Evolutionary conservation across 2,329 filamentous ascomycete genomes (phyloP), one percentile per base, ranked within the genome.

Genomic region (Coleophoma crateriformis): DNA sequence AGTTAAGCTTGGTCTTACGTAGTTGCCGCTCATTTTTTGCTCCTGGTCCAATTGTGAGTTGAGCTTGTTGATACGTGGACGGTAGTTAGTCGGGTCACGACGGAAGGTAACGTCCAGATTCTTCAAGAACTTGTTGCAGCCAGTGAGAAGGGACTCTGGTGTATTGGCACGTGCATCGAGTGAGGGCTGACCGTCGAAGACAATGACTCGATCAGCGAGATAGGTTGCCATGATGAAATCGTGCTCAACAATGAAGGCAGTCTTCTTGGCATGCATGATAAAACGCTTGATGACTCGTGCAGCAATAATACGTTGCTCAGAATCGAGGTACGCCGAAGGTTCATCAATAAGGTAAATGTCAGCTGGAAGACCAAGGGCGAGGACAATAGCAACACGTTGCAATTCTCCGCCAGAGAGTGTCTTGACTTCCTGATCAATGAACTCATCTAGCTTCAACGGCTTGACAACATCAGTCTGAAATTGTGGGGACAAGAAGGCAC

Each of bases 191-290:
- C 95, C 94, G 66, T 97, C 94, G 65, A 99, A 99, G 65, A 99
- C 94, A 65, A 99, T 99, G 69, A 99, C 94, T 59, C 94, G 88
- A 66, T 99, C 95, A 42, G 94, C 81, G 47, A 83, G 75, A 59
- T 82, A 82, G 15, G 79, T 84, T 42, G 80, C 81, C 91, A 97
- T 96, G 76, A 97, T 96, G 77, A 99, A 97, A 80, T 99, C 94
- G 87, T 99, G 94, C 84, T 99, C 94, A 68, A 99, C 92, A 60
- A 99, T 84, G 70, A 99, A 99, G 46, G 94, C 94, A 0, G 94
- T 99, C 83, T 97, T 97, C 84, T 97, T 97, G 63, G 90, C 85
- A 77, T 99, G 92, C 94, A 99, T 99, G 72, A 99, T 99, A 80
- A 95, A 99, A 59, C 94, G 87, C 80, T 99, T 99, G 76, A 99